Base-by-base conservation (phyloP, 768 basidiomycete genomes). In the Boletus insuetus region DNA sequence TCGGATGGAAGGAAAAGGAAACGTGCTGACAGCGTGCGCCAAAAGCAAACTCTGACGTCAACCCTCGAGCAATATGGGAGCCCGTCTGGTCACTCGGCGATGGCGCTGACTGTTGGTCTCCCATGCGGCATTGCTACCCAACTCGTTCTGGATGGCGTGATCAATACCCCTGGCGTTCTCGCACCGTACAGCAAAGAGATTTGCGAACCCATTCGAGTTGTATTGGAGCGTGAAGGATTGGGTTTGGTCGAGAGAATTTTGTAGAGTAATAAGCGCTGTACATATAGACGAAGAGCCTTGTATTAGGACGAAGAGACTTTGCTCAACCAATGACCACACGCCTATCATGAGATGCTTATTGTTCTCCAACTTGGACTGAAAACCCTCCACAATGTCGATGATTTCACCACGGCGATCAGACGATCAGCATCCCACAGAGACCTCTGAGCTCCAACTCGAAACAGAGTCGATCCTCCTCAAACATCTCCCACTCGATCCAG, bases 71-170 rank as follows among this genome's bases (percentile, higher is more conserved):
- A 82, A 49, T 97, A 95, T 65, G 96, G 95, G 37, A 82, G 80
- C 49, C 84, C 88, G 48, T 67, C 73, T 59, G 93, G 92, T 1
- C 80, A 89, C 65, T 91, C 90, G 19, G 92, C 94, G 10, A 97
- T 98, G 95, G 94, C 94, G 49, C 73, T 82, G 32, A 87, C 89
- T 24, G 96, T 98, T 46, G 96, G 96, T 55, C 70, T 98, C 13
- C 96, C 96, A 1, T 95, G 93, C 66, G 96, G 95, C 59, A 89
- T 98, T 64, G 95, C 97, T 2, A 84, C 86, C 0, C 94, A 98
- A 77, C 79, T 94, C 58, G 83, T 99, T 24, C 77, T 99, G 45
- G 94, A 98, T 64, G 94, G 94, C 59, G 82, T 84, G 43, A 74
- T 98, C 66, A 82, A 73, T 58, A 82, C 77, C 37, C 83, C 89